Conservation (phyloP, 2,329 filamentous ascomycete genomes). For the Pestalotiopsis sp. region DNA sequence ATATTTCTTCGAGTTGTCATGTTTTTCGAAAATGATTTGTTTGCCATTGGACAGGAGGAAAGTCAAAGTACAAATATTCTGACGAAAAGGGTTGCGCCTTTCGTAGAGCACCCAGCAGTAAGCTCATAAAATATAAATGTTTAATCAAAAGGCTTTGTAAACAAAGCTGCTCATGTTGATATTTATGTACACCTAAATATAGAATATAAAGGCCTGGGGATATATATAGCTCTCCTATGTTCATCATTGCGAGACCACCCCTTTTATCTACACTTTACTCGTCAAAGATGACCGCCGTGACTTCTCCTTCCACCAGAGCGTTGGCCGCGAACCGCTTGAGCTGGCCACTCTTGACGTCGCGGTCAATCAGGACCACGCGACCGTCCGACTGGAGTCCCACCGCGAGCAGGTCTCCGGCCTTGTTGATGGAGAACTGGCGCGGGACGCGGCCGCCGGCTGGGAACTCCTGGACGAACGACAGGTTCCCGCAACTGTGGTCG, state of each 20-base stretch:
- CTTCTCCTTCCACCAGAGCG: constrained; percentile 41
- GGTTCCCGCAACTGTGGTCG: constrained; percentile 49
- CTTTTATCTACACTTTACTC: constrained; percentile 27
- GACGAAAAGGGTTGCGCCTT: too few relatives aligned
- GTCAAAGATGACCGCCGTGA: constrained; percentile 49
- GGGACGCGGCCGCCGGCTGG: constrained; percentile 65
- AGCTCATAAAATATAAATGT: too few relatives aligned
- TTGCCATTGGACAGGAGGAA: too few relatives aligned
- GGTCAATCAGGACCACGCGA: constrained; percentile 60
- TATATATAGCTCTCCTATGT: background rate
- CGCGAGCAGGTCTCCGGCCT: constrained; percentile 62
- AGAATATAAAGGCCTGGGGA: too few relatives aligned
- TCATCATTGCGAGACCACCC: background rate
- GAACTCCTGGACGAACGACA: constrained; percentile 57
- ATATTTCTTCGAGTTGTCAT: too few relatives aligned
- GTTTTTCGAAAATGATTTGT: too few relatives aligned
- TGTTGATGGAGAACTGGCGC: constrained; percentile 68
- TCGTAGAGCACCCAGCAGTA: too few relatives aligned
- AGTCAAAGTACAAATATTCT: too few relatives aligned
- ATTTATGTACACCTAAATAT: background rate
- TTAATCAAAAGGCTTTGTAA: too few relatives aligned
- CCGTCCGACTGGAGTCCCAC: constrained; percentile 64
- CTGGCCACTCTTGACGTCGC: constrained; percentile 60
- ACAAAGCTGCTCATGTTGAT: background rate
- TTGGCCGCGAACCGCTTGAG: constrained; percentile 48